A percentile compares a stretch with the other conserved stretches of the same genome.
These are phyloP conservation scores for Geosmithia morbida DNA, from an alignment of 2,329 filamentous ascomycete genomes.

Conservation along the genomic window DNA sequence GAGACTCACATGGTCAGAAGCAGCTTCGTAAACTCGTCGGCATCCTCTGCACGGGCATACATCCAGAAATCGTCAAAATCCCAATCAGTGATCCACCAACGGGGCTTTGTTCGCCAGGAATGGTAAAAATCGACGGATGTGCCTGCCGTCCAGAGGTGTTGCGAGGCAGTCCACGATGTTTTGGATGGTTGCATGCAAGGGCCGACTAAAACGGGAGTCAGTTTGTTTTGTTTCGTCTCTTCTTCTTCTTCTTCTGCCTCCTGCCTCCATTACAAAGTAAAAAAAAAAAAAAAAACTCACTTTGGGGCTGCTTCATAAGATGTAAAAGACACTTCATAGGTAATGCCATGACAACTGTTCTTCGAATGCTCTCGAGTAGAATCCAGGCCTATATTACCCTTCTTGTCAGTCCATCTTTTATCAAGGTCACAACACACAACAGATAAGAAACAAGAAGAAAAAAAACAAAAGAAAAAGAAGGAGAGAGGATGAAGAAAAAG, in stretches of 20 bases:
- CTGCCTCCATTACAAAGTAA: too few relatives aligned
- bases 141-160: slow-evolving; percentile 26
- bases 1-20: slow-evolving; percentile 20
- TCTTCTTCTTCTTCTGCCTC: background rate
- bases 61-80: slow-evolving; percentile 20
- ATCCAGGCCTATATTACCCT: slow-evolving; percentile 22
- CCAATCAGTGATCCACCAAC: slow-evolving; percentile 18
- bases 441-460: too few relatives aligned
- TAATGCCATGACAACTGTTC: slow-evolving; percentile 19
- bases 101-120: slow-evolving; percentile 27
- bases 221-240: too few relatives aligned
- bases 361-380: slow-evolving; percentile 24
- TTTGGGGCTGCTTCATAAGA: slow-evolving; percentile 16
- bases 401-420: slow-evolving; percentile 1
- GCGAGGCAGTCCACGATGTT: slow-evolving; percentile 20
- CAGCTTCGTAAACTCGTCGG: slow-evolving; percentile 23
- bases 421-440: too few relatives aligned
- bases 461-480: background rate
- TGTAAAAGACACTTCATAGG: slow-evolving; percentile 17
- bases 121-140: slow-evolving; percentile 25
- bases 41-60: slow-evolving; percentile 18
- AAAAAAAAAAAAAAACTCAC: too few relatives aligned
- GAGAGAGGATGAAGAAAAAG: too few relatives aligned
- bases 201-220: too few relatives aligned
- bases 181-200: background rate